Evolutionary conservation across 2,329 filamentous ascomycete species (phyloP).

Genomic region (Aspergillus caelatus): DNA sequence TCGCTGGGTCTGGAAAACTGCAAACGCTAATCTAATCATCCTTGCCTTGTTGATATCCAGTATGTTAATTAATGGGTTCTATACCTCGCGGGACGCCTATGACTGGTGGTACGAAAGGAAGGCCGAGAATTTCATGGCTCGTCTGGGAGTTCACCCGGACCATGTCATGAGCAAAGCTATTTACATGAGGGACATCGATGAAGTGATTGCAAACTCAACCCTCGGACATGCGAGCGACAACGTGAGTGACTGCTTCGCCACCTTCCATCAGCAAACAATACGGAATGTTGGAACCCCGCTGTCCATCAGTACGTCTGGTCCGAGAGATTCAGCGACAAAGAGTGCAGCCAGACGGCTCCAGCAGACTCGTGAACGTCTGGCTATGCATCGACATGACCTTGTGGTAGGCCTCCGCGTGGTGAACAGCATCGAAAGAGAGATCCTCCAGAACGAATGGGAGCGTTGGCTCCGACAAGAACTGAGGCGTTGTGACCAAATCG

Average conservation of each 20-base stretch:
- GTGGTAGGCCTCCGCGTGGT: slow-evolving; percentile 88
- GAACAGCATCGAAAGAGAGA: slow-evolving; percentile 84
- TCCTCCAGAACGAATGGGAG: slow-evolving; percentile 87
- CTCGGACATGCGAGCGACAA: slow-evolving; percentile 30
- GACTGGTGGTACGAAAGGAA: slow-evolving; percentile 85
- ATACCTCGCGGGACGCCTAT: slow-evolving; percentile 72
- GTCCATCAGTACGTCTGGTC: slow-evolving; percentile 30
- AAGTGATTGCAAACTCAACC: slow-evolving; percentile 53
- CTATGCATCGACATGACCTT: slow-evolving; percentile 83
- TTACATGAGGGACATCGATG: slow-evolving; percentile 78
- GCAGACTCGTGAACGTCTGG: slow-evolving; percentile 79
- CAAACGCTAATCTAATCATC: slow-evolving; percentile 74
- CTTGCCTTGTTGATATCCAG: slow-evolving; percentile 70
- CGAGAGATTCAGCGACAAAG: slow-evolving; percentile 34
- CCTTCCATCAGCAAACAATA: slow-evolving; percentile 47
- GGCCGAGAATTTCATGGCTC: slow-evolving; percentile 77
- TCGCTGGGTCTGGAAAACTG: slow-evolving; percentile 66
- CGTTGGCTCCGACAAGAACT: slow-evolving; percentile 86
- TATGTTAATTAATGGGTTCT: slow-evolving; percentile 70
- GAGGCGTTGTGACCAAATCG: slow-evolving; percentile 69
- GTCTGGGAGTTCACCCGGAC: slow-evolving; percentile 78
- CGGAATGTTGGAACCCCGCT: slow-evolving; percentile 35
- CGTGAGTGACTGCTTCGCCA: slow-evolving; percentile 45
- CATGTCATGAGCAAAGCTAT: slow-evolving; percentile 81
- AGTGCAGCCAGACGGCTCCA: slow-evolving; percentile 63